Base-by-base conservation (phyloP, 139 green algal species). In the Gonium pectorale region DNA sequence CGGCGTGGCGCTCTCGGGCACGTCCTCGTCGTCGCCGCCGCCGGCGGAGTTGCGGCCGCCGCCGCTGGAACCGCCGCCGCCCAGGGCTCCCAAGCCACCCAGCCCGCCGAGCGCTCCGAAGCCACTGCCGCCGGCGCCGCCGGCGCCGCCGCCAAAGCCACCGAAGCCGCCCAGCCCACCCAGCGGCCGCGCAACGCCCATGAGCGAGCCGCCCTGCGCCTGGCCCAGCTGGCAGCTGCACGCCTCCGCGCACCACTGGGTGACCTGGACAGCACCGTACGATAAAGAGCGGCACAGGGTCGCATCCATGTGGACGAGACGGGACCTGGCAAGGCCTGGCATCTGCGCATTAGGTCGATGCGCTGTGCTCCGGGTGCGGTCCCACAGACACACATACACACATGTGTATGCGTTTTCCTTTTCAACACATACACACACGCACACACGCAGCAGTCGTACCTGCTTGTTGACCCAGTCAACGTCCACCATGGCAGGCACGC, bases 381-480 rank as follows among this genome's bases (percentile, higher is more conserved):
- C n/a, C n/a, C n/a, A n/a, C n/a, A n/a, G n/a, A n/a, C n/a, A n/a
- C n/a, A n/a, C n/a, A n/a, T n/a, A n/a, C n/a, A n/a, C n/a, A n/a
- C n/a, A n/a, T n/a, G n/a, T n/a, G n/a, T n/a, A n/a, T n/a, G n/a
- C n/a, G n/a, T n/a, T n/a, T n/a, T n/a, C n/a, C n/a, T n/a, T n/a
- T n/a, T n/a, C n/a, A n/a, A n/a, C n/a, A n/a, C n/a, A n/a, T n/a
- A n/a, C n/a, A n/a, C n/a, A n/a, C n/a, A n/a, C n/a, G n/a, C n/a
- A n/a, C n/a, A n/a, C n/a, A n/a, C n/a, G n/a, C n/a, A n/a, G n/a
- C n/a, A n/a, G n/a, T n/a, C n/a, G n/a, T 31, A 73, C 77, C 77
- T 83, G 43, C 41, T 73, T 73, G 26, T 73, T 64, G 31, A 73
- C 77, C 77, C 77, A 83, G 77, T 83, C 77, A 2, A 83, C 60